Evolutionary conservation across 345 rosid genomes (phyloP).

Genomic region (Eucalyptus cladocalyx): DNA sequence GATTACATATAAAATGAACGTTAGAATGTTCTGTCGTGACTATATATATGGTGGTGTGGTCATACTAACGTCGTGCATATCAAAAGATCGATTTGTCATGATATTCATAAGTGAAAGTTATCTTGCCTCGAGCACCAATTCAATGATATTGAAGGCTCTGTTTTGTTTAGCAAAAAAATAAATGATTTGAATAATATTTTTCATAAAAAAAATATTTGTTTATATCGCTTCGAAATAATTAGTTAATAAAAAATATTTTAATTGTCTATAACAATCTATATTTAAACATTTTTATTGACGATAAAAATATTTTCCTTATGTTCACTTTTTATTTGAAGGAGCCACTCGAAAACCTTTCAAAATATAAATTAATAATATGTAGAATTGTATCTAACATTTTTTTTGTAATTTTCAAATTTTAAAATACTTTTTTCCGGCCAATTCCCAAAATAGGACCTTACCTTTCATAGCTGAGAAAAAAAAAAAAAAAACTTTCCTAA

Average conservation of each 20-base stretch:
- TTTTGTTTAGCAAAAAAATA: fast-evolving
- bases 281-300: fast-evolving
- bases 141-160: fast-evolving
- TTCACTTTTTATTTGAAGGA: neutral
- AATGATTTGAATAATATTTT: fast-evolving
- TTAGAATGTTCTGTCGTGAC: neutral
- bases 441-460: too few relatives aligned
- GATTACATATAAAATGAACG: neutral
- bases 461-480: too few relatives aligned
- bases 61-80: neutral
- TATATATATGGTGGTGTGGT: neutral
- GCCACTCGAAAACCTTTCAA: neutral
- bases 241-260: fast-evolving
- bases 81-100: neutral
- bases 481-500: too few relatives aligned
- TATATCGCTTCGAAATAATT: too few relatives aligned
- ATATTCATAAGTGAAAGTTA: neutral
- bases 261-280: fast-evolving
- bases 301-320: too few relatives aligned
- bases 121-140: fast-evolving
- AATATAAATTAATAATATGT: too few relatives aligned
- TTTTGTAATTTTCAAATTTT: too few relatives aligned
- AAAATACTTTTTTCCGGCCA: too few relatives aligned
- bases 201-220: too few relatives aligned
- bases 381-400: too few relatives aligned